Evolutionary conservation across 345 rosid species (phyloP).

Genomic region (Gossypium ekmanianum): DNA sequence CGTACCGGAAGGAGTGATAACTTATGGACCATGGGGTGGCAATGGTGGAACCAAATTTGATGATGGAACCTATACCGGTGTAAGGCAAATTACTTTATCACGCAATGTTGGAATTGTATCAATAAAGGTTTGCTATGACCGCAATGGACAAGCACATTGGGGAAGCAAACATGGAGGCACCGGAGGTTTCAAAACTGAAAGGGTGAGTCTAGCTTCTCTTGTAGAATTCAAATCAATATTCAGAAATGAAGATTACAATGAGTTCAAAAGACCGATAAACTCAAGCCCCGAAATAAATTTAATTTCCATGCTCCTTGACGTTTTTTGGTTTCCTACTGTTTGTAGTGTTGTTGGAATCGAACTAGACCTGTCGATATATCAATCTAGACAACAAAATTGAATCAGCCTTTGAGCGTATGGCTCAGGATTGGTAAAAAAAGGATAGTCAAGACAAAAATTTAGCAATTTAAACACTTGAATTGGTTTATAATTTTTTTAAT

Average conservation of each 20-base stretch:
- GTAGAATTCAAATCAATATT: not conserved
- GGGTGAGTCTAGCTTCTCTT: conserved; percentile 32
- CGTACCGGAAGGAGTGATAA: conserved; percentile 32
- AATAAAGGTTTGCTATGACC: conserved; percentile 64
- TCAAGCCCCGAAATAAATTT: too few species aligned
- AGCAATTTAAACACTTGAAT: too few species aligned
- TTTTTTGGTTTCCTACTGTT: too few species aligned
- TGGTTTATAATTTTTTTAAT: too few species aligned
- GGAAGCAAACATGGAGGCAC: conserved; percentile 90
- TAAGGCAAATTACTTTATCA: conserved; percentile 63
- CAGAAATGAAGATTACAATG: not conserved
- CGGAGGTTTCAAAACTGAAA: conserved; percentile 71
- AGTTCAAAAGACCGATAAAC: too few species aligned
- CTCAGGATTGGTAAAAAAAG: too few species aligned
- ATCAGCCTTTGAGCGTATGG: too few species aligned
- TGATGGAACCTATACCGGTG: conserved; percentile 65
- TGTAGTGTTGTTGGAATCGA: too few species aligned
- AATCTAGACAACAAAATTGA: too few species aligned
- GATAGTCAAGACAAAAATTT: too few species aligned
- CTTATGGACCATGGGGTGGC: conserved; percentile 89
- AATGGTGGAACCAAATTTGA: conserved; percentile 59
- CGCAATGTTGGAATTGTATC: conserved; percentile 67
- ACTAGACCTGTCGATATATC: too few species aligned
- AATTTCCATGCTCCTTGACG: too few species aligned
- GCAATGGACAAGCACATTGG: conserved; percentile 69